Evolutionary conservation across 148 eudicot genomes (phyloP).

Genomic region (Fagopyrum homotropicum): DNA sequence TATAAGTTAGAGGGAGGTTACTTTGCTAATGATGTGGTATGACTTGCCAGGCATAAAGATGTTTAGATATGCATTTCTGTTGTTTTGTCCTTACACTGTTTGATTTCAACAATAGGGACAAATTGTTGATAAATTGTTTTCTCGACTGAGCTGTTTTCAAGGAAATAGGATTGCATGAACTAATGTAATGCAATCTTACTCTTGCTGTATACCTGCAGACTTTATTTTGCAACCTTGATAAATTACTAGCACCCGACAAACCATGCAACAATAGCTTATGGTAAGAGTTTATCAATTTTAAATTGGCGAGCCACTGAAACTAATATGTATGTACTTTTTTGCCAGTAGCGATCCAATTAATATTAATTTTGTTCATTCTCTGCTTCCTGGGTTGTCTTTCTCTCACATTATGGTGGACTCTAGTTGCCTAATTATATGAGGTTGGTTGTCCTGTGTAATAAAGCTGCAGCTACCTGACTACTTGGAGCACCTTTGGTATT

Average conservation of each 20-base stretch:
- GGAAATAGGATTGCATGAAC: neutral
- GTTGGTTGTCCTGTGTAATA: neutral
- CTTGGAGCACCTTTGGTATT: too few relatives aligned
- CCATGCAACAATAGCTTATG: constrained; percentile 86
- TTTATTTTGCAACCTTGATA: constrained; percentile 73
- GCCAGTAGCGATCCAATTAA: neutral
- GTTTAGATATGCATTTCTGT: neutral
- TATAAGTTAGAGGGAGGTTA: neutral
- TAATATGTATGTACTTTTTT: too few relatives aligned
- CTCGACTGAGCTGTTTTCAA: neutral
- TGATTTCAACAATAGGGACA: neutral
- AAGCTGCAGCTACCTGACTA: neutral
- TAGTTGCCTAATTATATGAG: neutral
- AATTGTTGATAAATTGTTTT: neutral
- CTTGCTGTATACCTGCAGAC: constrained; percentile 33
- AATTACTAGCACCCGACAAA: constrained; percentile 66
- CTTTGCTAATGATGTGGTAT: constrained; percentile 1
- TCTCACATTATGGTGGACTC: neutral
- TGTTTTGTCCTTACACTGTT: neutral
- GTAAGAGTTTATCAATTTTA: constrained; percentile 30
- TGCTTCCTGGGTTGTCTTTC: neutral
- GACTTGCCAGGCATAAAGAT: neutral
- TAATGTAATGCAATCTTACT: neutral
- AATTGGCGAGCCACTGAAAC: neutral
- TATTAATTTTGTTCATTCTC: neutral